phyloP scores from a whole-genome alignment of 2,329 filamentous ascomycete species.

The Ceratocystis eucalypticola region DNA sequence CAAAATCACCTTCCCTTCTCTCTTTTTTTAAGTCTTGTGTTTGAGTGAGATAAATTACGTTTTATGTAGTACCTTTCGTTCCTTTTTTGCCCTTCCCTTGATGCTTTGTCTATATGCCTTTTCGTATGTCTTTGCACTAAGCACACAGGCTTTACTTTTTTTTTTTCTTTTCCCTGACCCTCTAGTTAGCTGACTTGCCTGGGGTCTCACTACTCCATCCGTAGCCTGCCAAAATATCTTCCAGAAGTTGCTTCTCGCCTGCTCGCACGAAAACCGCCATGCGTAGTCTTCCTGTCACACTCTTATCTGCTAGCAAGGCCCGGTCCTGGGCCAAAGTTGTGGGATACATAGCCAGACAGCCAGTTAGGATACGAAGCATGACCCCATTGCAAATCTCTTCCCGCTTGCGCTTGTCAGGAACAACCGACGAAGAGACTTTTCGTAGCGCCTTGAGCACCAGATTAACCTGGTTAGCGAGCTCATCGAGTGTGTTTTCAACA shows the following conservation, averaged over 20 bases:
- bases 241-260: constrained; percentile 57
- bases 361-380: constrained; percentile 29
- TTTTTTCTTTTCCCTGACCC: constrained; percentile 22
- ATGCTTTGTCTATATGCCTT: background rate
- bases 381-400: constrained; percentile 34
- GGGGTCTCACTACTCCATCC: constrained; percentile 23
- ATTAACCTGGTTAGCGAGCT: constrained; percentile 40
- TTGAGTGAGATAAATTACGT: background rate
- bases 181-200: background rate
- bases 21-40: background rate
- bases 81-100: background rate
- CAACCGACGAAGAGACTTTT: constrained; percentile 30
- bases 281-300: constrained; percentile 28
- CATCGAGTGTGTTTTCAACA: constrained; percentile 34
- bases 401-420: constrained; percentile 38
- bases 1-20: background rate
- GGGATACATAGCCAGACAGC: constrained; percentile 31
- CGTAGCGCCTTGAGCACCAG: constrained; percentile 36
- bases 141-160: constrained; percentile 7
- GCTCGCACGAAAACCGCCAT: constrained; percentile 57
- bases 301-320: constrained; percentile 25
- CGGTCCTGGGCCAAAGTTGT: constrained; percentile 32
- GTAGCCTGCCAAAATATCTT: constrained; percentile 34
- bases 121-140: background rate
- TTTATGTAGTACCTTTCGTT: background rate